Evolutionary conservation across 176 grass and related monocot species (phyloP).

Genomic region (Phoenix roebelenii): DNA sequence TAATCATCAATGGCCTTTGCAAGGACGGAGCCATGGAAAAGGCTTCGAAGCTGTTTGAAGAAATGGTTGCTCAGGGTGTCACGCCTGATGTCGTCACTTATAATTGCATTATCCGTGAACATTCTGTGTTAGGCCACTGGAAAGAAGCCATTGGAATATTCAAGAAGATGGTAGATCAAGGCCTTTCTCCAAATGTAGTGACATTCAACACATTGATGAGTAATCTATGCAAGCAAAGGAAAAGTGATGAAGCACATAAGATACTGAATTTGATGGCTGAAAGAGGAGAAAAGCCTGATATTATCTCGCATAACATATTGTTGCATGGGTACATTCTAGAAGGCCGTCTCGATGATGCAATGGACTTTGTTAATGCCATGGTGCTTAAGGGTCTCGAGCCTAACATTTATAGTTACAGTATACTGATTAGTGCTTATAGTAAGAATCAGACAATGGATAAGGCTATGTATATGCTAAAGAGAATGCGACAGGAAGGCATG

Average conservation of each 20-base stretch:
- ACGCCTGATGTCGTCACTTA: background rate
- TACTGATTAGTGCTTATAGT: conserved; percentile 1
- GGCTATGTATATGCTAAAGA: conserved; percentile 4
- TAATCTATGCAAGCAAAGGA: conserved; percentile 19
- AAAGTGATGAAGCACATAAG: conserved; percentile 5
- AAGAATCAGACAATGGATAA: conserved; percentile 13
- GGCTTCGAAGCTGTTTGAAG: background rate
- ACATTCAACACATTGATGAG: conserved; percentile 9
- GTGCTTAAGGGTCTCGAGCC: conserved; percentile 4
- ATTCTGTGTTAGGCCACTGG: conserved; percentile 7
- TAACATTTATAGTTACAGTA: background rate
- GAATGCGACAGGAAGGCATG: conserved; percentile 8
- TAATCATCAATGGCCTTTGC: conserved; percentile 9
- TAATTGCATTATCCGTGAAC: conserved; percentile 18
- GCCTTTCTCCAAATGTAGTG: background rate
- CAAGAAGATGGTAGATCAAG: conserved; percentile 6
- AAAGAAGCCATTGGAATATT: conserved; percentile 4
- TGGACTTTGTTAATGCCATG: conserved; percentile 8
- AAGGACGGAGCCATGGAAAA: conserved; percentile 1
- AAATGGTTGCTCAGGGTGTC: conserved; percentile 17
- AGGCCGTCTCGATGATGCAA: conserved; percentile 7
- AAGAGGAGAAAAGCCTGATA: background rate
- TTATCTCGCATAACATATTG: conserved; percentile 1
- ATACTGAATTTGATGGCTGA: conserved; percentile 16
- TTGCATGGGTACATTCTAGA: conserved; percentile 9